phyloP scores from a whole-genome alignment of 805 yeast species.

The Tetrapisispora pingtungensis region DNA sequence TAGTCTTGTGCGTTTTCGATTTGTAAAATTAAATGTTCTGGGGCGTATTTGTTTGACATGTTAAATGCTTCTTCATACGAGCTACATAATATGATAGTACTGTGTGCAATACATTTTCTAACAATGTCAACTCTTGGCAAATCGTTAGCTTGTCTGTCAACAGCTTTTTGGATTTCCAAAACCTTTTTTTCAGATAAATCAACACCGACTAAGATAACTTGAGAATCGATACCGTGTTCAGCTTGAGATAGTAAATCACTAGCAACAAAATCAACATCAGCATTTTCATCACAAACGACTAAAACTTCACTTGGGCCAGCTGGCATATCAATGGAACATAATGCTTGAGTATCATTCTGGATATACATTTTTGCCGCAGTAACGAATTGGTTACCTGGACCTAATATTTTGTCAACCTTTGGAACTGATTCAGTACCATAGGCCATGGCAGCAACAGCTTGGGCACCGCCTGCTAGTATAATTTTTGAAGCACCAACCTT shows the following conservation, averaged over 20 bases:
- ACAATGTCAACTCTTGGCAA: constrained; percentile 92
- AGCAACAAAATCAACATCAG: constrained; percentile 96
- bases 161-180: constrained; percentile 66
- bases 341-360: constrained; percentile 88
- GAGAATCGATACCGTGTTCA: constrained; percentile 97
- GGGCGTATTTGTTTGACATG: constrained; percentile 89
- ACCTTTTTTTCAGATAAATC: constrained; percentile 52
- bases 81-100: constrained; percentile 64
- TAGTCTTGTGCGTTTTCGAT: constrained; percentile 65
- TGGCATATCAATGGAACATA: constrained; percentile 98
- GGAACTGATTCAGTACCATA: constrained; percentile 91
- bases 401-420: constrained; percentile 92
- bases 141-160: constrained; percentile 68
- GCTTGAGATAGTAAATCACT: constrained; percentile 94
- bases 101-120: constrained; percentile 84
- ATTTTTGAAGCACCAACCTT: constrained; percentile 86
- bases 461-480: constrained; percentile 98
- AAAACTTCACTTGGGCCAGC: constrained; percentile 98
- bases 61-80: constrained; percentile 70
- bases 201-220: constrained; percentile 84
- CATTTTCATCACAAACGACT: constrained; percentile 80
- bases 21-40: constrained; percentile 94
- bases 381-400: constrained; percentile 98
- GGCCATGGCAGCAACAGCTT: constrained; percentile 98
- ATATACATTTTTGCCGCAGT: constrained; percentile 98